Conservation (phyloP, 177 flowering plant species). For the Tripterygium wilfordii region DNA sequence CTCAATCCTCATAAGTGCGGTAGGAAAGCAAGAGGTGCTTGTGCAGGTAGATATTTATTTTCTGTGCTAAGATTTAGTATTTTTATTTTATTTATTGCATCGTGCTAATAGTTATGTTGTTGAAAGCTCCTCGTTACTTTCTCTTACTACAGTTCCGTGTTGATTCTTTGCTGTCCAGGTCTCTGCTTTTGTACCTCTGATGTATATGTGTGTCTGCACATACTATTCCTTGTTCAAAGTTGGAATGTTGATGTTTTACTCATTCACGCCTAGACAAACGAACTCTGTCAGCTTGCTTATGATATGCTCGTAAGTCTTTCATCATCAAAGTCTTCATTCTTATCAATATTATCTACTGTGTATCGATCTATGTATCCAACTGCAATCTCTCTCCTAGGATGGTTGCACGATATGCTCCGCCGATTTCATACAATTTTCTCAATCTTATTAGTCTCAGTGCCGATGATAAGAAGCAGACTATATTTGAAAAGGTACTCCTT, state of each 20-base stretch:
- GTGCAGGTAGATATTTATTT: constrained; percentile 62
- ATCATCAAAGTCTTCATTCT: background rate
- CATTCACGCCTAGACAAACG: constrained; percentile 92
- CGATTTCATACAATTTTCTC: constrained; percentile 94
- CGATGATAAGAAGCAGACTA: constrained; percentile 34
- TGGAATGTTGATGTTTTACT: constrained; percentile 96
- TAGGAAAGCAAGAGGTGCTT: constrained; percentile 63
- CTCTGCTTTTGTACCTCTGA: constrained; percentile 80
- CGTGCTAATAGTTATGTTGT: no score
- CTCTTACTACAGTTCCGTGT: no score
- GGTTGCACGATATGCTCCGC: constrained; percentile 99
- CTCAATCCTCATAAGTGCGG: constrained; percentile 79
- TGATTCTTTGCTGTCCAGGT: constrained; percentile 34
- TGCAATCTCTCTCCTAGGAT: constrained; percentile 77
- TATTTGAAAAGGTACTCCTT: constrained; percentile 75
- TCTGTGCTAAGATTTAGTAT: no score
- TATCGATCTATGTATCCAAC: no score
- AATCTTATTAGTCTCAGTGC: constrained; percentile 89
- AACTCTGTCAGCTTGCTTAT: constrained; percentile 93
- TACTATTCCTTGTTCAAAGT: constrained; percentile 92
- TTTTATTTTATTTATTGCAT: no score
- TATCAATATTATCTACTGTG: no score
- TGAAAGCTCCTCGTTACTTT: no score
- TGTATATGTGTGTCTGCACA: constrained; percentile 98
- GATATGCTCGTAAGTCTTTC: constrained; percentile 92